Base-by-base conservation (phyloP, 2,329 filamentous ascomycete genomes). In the Colletotrichum paranaense region DNA sequence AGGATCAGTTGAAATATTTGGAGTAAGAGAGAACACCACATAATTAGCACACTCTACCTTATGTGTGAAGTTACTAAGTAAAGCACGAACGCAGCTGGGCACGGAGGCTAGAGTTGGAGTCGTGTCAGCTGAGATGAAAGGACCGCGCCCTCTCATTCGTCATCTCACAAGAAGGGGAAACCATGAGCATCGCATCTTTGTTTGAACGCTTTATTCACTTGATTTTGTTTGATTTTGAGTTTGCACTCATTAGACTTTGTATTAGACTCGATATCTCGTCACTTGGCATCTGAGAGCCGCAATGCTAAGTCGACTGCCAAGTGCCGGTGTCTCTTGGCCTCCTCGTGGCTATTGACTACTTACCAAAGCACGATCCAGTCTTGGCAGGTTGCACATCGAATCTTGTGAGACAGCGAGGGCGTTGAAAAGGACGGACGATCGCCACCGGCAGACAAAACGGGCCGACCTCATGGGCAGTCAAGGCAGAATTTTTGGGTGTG, bases 301-400 rank as follows among this genome's bases (percentile, higher is more conserved):
- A 70, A 66, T 62, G 70, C 67, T 52, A 65, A 65, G 70, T 24
- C 26, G 26, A 30, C 14, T 52, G 67, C 70, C 70, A 69, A 70
- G 59, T 53, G 16, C 26, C 5, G 16, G 8, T 38, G 8, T 30
- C 11, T 7, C 59, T 58, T 70, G 58, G 67, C 55, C 60, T 52
- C 32, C 53, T 64, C 60, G 60, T 65, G 55, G 60, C 22, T 28
- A 12, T 62, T 28, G 53, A 56, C 35, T 38, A 60, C 19, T 32
- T 11, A 38, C 30, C 55, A 53, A 35, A 46, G 19, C 56, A 62
- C 59, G 11, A 68, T 22, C 35, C 26, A 42, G 35, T 60, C 67
- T 70, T 70, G 70, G 67, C 46, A 35, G 55, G 62, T 26, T 70
- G 60, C 42, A 49, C 14, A 26, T n/a, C 19, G 42, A 49, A 49